Conservation (phyloP, 2,329 filamentous ascomycete genomes). For the Paecilomyces sp. region DNA sequence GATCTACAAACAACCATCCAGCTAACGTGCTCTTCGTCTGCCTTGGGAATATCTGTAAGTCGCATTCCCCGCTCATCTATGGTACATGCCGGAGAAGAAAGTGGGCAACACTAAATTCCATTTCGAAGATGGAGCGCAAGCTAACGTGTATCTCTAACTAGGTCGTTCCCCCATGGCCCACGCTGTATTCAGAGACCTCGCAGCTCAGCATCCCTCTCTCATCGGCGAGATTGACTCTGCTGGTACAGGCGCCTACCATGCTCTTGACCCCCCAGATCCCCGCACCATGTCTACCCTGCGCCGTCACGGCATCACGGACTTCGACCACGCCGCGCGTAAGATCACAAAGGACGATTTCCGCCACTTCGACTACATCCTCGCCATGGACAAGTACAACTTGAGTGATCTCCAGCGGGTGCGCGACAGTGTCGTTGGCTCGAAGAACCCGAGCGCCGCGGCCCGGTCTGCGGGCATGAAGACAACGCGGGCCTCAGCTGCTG, state of each 20-base stretch:
- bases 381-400: constrained; percentile 85
- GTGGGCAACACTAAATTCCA: not conserved
- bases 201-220: constrained; percentile 51
- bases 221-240: constrained; percentile 75
- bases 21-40: constrained; percentile 88
- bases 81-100: not conserved
- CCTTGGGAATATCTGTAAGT: constrained; percentile 83
- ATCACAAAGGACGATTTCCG: constrained; percentile 68
- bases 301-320: constrained; percentile 67
- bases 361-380: constrained; percentile 86
- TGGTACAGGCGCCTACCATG: constrained; percentile 84
- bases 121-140: not conserved
- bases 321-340: constrained; percentile 69
- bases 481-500: constrained; percentile 24
- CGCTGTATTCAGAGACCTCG: constrained; percentile 74
- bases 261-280: constrained; percentile 66
- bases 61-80: constrained; percentile 1
- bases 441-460: constrained; percentile 22
- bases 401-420: constrained; percentile 58
- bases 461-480: constrained; percentile 14
- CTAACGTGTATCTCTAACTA: constrained; percentile 13
- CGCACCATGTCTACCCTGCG: constrained; percentile 75
- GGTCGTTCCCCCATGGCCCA: constrained; percentile 88
- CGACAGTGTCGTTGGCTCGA: constrained; percentile 40
- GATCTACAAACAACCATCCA: constrained; percentile 6